Conservation (phyloP, 129 eudicot species). For the Lactuca sativa region DNA sequence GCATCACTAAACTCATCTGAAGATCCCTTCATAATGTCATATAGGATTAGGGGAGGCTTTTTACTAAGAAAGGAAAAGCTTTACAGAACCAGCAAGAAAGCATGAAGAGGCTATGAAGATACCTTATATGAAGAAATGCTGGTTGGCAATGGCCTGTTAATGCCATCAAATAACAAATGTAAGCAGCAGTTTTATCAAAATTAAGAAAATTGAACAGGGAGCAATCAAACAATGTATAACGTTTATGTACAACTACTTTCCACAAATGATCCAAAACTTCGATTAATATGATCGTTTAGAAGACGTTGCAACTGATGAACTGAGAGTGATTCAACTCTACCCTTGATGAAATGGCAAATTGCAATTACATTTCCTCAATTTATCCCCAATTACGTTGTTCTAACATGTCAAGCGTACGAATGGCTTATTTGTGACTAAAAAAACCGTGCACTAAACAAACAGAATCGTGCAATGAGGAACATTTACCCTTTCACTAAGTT, state of each 20-base stretch:
- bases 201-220: not conserved
- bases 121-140: slow-evolving; percentile 93
- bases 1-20: slow-evolving; percentile 97
- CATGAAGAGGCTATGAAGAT: slow-evolving; percentile 35
- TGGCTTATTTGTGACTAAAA: not conserved
- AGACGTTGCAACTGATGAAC: not conserved
- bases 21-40: slow-evolving; percentile 82
- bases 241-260: too few relatives aligned
- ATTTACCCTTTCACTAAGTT: not conserved
- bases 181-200: slow-evolving; percentile 26
- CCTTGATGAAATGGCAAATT: not conserved
- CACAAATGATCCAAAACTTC: too few relatives aligned
- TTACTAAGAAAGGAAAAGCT: slow-evolving; percentile 9
- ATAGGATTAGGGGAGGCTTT: slow-evolving; percentile 25
- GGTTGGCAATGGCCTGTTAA: slow-evolving; percentile 86
- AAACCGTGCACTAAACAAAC: not conserved
- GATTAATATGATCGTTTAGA: too few relatives aligned
- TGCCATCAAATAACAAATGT: slow-evolving; percentile 19
- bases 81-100: slow-evolving; percentile 19
- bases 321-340: not conserved
- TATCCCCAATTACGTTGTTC: slow-evolving; percentile 1
- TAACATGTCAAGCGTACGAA: not conserved
- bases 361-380: not conserved
- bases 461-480: not conserved
- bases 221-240: not conserved